Conservation (phyloP, 495 filamentous ascomycete genomes). For the Terfezia boudieri region DNA sequence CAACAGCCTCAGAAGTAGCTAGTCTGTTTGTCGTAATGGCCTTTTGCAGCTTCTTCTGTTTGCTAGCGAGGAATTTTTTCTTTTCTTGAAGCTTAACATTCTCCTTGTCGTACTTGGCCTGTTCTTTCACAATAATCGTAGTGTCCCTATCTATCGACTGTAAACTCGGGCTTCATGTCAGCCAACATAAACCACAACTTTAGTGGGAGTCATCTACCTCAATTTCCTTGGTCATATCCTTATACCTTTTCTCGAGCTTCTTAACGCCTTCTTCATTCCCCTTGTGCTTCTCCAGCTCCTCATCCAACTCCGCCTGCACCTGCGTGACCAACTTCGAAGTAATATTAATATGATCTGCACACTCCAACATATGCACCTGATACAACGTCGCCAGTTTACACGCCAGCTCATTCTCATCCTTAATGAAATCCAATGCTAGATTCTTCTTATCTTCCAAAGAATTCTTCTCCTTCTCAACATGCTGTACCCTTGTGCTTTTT, state of each 20-base stretch:
- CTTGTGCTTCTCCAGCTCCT: slow-evolving; percentile 74
- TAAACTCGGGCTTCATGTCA: slow-evolving; percentile 18
- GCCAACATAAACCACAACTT: neutral
- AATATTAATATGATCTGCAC: slow-evolving; percentile 66
- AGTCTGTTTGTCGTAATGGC: slow-evolving; percentile 45
- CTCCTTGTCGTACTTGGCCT: slow-evolving; percentile 84
- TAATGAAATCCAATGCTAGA: slow-evolving; percentile 69
- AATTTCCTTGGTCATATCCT: slow-evolving; percentile 48
- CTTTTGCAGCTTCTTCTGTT: slow-evolving; percentile 91
- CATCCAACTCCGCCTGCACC: slow-evolving; percentile 70
- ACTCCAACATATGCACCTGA: slow-evolving; percentile 72
- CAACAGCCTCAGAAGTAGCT: slow-evolving; percentile 48
- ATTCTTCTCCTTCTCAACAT: slow-evolving; percentile 93
- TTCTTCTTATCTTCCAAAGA: slow-evolving; percentile 88
- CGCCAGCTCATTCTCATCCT: slow-evolving; percentile 78
- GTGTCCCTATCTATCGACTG: slow-evolving; percentile 62
- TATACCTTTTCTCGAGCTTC: slow-evolving; percentile 64
- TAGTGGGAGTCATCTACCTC: slow-evolving; percentile 5
- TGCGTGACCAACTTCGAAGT: slow-evolving; percentile 76
- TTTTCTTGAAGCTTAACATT: slow-evolving; percentile 95
- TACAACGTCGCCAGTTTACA: slow-evolving; percentile 76
- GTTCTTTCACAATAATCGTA: slow-evolving; percentile 63
- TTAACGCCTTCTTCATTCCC: slow-evolving; percentile 86
- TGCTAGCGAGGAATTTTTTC: slow-evolving; percentile 69
- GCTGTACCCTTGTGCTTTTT: slow-evolving; percentile 82